Base-by-base conservation (phyloP, 2,329 filamentous ascomycete genomes). In the Magnaporthiopsis poae region DNA sequence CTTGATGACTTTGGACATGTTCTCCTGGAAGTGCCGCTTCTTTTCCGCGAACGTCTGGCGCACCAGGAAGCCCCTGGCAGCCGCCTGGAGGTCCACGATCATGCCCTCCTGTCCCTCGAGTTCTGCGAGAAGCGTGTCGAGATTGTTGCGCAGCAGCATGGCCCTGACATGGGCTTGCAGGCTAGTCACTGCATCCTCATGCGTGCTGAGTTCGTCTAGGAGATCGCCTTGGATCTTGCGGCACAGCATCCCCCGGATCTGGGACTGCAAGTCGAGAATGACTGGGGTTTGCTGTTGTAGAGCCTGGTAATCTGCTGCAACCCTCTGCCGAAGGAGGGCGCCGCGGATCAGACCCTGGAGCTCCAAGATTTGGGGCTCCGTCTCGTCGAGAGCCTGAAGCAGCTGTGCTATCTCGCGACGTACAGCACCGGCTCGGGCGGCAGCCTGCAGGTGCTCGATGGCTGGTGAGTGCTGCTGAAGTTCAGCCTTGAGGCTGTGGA, bases 1-100 rank as follows among this genome's bases (percentile, higher is more conserved):
- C 78, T 99, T 99, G 82, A 99, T 89, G 33, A 99, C 95, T 78
- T 96, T 98, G 73, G 96, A 88, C 95, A 99, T 99, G 74, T 99
- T 99, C 78, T 96, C 89, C 71, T 90, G 89, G 81, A 93, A 99
- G 79, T 90, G 94, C 29, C 87, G 88, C 74, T 90, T 88, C 82
- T 96, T 96, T 76, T 96, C 91, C 65, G 85, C 86, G 72, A 96
- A 98, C 25, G 82, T 83, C 18, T 81, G 83, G 46, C 94, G 86
- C 39, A 98, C 85, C 2, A 96, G 76, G 72, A 86, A 88, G 3
- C 87, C 94, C 71, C 89, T 87, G 9, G 89, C 86, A 7, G 86
- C 82, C 5, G 92, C 83, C 76, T 98, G 93, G 31, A 96, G 78
- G 36, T 88, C 89, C 11, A 86, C 79, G 68, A 97, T 84, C 0